A percentile compares a stretch with the other conserved stretches of the same genome.
These are phyloP conservation scores for Diversispora eburnea DNA, from an alignment of 192 early-diverging fungal genomes.

Conservation along the genomic window DNA sequence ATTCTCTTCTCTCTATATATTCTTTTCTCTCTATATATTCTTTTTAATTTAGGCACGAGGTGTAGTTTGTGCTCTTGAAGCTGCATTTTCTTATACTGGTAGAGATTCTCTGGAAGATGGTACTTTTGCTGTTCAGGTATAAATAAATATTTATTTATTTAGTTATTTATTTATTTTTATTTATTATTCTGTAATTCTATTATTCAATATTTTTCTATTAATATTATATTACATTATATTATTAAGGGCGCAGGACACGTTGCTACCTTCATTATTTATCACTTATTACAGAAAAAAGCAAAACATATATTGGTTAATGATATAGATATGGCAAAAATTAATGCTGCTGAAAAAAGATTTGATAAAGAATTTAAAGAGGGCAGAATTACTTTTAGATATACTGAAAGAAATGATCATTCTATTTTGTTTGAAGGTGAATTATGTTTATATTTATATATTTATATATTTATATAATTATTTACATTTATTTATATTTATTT, in stretches of 20 bases:
- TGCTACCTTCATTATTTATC: constrained; percentile 31
- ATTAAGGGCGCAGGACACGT: constrained; percentile 36
- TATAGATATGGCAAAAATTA: constrained; percentile 27
- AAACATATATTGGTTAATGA: constrained; percentile 32
- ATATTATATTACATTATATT: neutral
- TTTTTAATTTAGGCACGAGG: constrained; percentile 32
- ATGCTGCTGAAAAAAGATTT: constrained; percentile 13
- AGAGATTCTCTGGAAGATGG: constrained; percentile 30
- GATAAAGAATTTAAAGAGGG: neutral
- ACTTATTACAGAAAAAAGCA: constrained; percentile 35
- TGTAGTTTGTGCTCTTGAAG: constrained; percentile 38
- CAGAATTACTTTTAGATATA: constrained; percentile 10
- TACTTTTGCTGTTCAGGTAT: constrained; percentile 42
- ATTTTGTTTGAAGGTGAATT: constrained; percentile 35
- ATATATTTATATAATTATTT: neutral
- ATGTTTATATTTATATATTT: neutral
- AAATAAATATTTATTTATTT: neutral
- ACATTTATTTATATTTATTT: neutral
- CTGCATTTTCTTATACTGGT: constrained; percentile 37
- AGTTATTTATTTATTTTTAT: neutral
- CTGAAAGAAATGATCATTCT: constrained; percentile 15
- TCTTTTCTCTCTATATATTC: neutral
- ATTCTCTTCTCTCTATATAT: too few relatives aligned
- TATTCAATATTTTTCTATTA: neutral
- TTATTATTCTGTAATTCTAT: neutral